A percentile compares a stretch with the other conserved stretches of the same genome.
These are phyloP conservation scores for Dictyostelium capitatum DNA, from an alignment of 78 protist species.

Conservation along the genomic window DNA sequence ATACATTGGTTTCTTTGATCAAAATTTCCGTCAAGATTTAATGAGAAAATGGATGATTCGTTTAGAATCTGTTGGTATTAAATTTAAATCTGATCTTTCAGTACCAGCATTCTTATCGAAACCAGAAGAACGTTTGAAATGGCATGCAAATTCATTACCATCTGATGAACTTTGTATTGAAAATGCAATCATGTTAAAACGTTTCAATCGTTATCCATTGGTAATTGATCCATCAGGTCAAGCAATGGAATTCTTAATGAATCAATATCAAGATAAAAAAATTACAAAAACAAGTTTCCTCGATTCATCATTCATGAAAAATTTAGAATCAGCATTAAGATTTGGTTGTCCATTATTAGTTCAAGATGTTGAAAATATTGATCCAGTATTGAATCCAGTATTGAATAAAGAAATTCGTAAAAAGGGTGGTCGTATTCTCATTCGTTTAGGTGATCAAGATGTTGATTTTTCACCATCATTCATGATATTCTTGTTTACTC, in stretches of 20 bases:
- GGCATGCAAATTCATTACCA: conserved; percentile 95
- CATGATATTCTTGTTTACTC: conserved; percentile 92
- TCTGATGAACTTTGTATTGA: conserved; percentile 96
- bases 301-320: conserved; percentile 92
- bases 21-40: conserved; percentile 75
- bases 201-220: conserved; percentile 98
- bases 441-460: conserved; percentile 96
- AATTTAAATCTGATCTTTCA: conserved; percentile 76
- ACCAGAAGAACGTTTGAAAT: conserved; percentile 85
- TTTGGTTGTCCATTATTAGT: conserved; percentile 96
- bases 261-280: conserved; percentile 81
- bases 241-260: conserved; percentile 92
- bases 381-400: conserved; percentile 98
- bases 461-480: conserved; percentile 98
- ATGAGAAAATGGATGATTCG: conserved; percentile 87
- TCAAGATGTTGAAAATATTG: conserved; percentile 97
- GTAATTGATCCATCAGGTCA: conserved; percentile 99
- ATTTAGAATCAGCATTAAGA: conserved; percentile 92
- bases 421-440: conserved; percentile 94
- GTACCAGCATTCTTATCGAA: conserved; percentile 91
- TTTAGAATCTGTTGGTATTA: conserved; percentile 58
- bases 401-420: conserved; percentile 93
- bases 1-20: conserved; percentile 95
- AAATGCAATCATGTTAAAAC: conserved; percentile 96
- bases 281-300: conserved; percentile 90